Percentiles rank a stretch among this genome's conserved stretches.
These are phyloP conservation scores for Nigrograna mackinnonii DNA, from an alignment of 2,329 filamentous ascomycete genomes.

Conservation along the genomic window DNA sequence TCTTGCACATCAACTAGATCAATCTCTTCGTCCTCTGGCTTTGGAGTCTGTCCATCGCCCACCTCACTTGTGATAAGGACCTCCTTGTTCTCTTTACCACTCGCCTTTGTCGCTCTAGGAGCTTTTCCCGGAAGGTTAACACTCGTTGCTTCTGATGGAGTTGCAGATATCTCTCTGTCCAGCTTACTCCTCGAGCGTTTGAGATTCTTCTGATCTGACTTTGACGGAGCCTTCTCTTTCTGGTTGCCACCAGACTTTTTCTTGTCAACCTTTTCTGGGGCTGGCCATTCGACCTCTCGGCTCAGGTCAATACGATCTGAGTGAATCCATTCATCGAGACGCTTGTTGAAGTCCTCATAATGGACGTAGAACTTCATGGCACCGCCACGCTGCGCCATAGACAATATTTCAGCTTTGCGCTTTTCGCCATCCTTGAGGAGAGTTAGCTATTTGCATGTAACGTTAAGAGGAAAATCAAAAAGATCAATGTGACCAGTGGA, in stretches of 20 bases:
- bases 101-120: slow-evolving; percentile 58
- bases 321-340: slow-evolving; percentile 85
- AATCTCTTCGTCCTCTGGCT: slow-evolving; percentile 55
- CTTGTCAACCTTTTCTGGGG: slow-evolving; percentile 87
- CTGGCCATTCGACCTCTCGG: slow-evolving; percentile 95
- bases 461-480: neutral
- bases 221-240: slow-evolving; percentile 42
- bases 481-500: no score
- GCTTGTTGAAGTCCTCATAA: slow-evolving; percentile 98
- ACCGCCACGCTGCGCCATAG: slow-evolving; percentile 87
- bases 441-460: neutral
- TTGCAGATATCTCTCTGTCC: slow-evolving; percentile 60
- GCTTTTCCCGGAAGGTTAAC: slow-evolving; percentile 52
- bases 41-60: slow-evolving; percentile 50
- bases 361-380: slow-evolving; percentile 93
- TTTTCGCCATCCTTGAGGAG: slow-evolving; percentile 70
- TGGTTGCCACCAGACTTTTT: slow-evolving; percentile 66
- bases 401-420: slow-evolving; percentile 94
- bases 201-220: slow-evolving; percentile 50
- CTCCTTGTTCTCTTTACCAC: slow-evolving; percentile 64
- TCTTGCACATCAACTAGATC: slow-evolving; percentile 57
- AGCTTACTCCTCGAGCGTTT: slow-evolving; percentile 51
- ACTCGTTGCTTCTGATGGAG: slow-evolving; percentile 55
- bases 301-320: slow-evolving; percentile 80
- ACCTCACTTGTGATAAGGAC: slow-evolving; percentile 52